Conservation (phyloP, 2,329 filamentous ascomycete genomes). For the Laburnicola sp. region DNA sequence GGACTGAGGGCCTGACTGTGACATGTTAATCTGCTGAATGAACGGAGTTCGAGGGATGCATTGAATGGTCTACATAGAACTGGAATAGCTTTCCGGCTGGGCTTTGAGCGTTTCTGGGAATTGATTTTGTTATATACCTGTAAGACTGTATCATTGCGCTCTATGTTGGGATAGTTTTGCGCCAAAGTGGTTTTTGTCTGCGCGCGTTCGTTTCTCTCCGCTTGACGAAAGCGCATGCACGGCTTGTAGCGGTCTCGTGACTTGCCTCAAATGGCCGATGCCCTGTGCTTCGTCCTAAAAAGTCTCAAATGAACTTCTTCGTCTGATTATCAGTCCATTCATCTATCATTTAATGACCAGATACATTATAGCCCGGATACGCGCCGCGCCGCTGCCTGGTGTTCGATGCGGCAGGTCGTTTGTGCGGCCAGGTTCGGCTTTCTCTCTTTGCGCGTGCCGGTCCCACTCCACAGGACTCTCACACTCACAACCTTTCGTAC, state of each 20-base stretch:
- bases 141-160: slow-evolving; percentile 1
- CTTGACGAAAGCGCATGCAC: too few species aligned
- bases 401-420: slow-evolving; percentile 15
- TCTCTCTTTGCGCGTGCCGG: slow-evolving; percentile 1
- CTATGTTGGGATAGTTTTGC: not conserved
- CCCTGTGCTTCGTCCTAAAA: slow-evolving; percentile 5
- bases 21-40: not conserved
- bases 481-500: slow-evolving; percentile 4
- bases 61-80: not conserved
- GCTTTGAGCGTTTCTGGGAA: slow-evolving; percentile 14
- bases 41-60: slow-evolving; percentile 6
- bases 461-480: slow-evolving; percentile 14
- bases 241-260: slow-evolving; percentile 1
- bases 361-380: not conserved
- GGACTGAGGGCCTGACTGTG: slow-evolving; percentile 27
- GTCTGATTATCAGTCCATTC: not conserved
- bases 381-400: slow-evolving; percentile 1
- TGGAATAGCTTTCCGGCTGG: slow-evolving; percentile 2
- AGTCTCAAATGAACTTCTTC: not conserved
- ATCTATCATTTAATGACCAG: slow-evolving; percentile 5
- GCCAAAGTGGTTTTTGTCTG: not conserved
- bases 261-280: not conserved
- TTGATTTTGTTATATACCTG: slow-evolving; percentile 10
- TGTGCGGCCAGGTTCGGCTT: slow-evolving; percentile 11
- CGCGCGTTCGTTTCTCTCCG: too few species aligned